Conservation (phyloP, 805 yeast genomes). For the Kodamaea nitidulidarum region DNA sequence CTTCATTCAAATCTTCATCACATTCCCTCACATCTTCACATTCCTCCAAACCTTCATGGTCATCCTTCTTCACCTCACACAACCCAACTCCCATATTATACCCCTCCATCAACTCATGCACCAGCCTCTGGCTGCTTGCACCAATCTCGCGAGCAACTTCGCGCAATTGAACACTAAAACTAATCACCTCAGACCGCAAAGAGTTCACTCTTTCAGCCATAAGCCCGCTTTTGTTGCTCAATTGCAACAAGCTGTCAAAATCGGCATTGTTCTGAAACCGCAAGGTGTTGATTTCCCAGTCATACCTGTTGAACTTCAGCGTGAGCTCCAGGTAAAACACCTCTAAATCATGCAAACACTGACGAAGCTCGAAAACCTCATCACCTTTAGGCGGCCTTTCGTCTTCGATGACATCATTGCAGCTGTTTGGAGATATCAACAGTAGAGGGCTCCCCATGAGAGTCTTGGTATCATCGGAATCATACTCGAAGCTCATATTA, state of each 20-base stretch:
- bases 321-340: slow-evolving; percentile 9
- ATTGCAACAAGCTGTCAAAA: slow-evolving; percentile 8
- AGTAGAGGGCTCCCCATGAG: slow-evolving; percentile 3
- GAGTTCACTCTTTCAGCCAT: slow-evolving; percentile 8
- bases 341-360: slow-evolving; percentile 12
- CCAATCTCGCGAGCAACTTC: slow-evolving; percentile 5
- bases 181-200: slow-evolving; percentile 9
- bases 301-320: slow-evolving; percentile 10
- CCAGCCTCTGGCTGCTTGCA: no score
- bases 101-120: no score
- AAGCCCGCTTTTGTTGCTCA: slow-evolving; percentile 7
- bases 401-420: slow-evolving; percentile 7
- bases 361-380: slow-evolving; percentile 9
- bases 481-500: slow-evolving; percentile 8
- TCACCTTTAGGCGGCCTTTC: not conserved
- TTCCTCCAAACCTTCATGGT: no score
- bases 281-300: slow-evolving; percentile 8
- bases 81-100: no score
- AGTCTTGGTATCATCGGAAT: slow-evolving; percentile 5
- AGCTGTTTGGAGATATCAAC: slow-evolving; percentile 9
- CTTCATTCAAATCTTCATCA: no score
- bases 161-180: slow-evolving; percentile 10
- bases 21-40: no score
- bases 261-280: slow-evolving; percentile 11
- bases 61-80: no score